Conservation (phyloP, 1,139 yeast genomes). For the Blastobotrys illinoisensis region DNA sequence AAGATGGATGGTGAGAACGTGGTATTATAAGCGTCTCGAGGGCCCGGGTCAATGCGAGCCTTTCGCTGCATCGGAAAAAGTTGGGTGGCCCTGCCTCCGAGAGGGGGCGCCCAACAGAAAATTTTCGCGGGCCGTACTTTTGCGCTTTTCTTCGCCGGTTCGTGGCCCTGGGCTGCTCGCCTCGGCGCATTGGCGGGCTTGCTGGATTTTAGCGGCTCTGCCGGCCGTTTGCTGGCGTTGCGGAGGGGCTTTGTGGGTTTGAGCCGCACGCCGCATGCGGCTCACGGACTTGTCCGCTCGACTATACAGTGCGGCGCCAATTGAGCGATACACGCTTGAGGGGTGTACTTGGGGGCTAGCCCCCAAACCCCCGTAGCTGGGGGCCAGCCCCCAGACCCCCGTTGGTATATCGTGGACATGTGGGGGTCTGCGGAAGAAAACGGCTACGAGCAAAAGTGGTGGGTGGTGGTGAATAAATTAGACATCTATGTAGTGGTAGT, state of each 20-base stretch:
- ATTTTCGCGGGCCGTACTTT: background rate
- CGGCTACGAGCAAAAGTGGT: background rate
- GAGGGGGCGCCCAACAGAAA: slow-evolving; percentile 1
- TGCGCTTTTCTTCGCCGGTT: background rate
- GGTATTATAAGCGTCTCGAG: background rate
- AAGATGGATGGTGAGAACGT: background rate
- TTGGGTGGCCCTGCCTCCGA: background rate
- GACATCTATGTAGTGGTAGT: background rate
- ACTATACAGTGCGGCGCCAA: too few species aligned
- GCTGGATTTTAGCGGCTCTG: too few species aligned
- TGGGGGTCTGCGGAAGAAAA: too few species aligned
- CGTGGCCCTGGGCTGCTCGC: too few species aligned
- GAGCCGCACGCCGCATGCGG: background rate
- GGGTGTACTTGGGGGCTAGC: too few species aligned
- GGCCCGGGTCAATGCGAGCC: background rate
- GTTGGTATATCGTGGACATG: too few species aligned
- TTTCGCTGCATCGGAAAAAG: background rate
- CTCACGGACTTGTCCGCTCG: too few species aligned
- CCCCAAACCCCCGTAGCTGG: too few species aligned
- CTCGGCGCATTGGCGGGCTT: too few species aligned
- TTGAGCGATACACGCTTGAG: too few species aligned
- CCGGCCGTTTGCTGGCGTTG: background rate
- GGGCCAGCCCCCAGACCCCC: too few species aligned
- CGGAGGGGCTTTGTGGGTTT: background rate
- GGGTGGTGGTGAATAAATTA: background rate